A percentile compares a stretch with the other conserved stretches of the same genome.
Evolutionary conservation across 768 basidiomycete genomes (phyloP).

Genomic region (Vishniacozyma victoriae): DNA sequence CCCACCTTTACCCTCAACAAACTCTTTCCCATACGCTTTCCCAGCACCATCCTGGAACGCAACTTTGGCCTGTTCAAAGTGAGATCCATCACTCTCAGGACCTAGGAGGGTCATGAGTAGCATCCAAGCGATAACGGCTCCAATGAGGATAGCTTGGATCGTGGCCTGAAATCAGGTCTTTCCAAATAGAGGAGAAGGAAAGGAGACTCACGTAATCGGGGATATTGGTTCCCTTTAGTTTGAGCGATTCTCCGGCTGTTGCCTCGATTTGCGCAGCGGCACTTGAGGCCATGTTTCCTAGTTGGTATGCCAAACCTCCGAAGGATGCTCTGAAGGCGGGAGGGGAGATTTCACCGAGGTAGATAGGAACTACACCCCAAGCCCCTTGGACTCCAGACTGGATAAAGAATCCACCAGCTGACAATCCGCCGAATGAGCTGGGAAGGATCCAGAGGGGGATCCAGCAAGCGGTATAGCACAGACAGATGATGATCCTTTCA

Average conservation of each 20-base stretch:
- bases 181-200: neutral
- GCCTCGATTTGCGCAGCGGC: constrained; percentile 78
- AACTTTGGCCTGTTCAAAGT: constrained; percentile 75
- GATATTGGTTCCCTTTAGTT: constrained; percentile 50
- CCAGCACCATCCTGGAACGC: constrained; percentile 73
- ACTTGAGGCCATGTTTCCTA: constrained; percentile 59
- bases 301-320: constrained; percentile 72
- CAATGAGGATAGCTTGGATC: constrained; percentile 80
- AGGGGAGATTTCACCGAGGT: constrained; percentile 75
- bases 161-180: constrained; percentile 48
- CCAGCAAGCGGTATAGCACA: constrained; percentile 34
- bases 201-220: constrained; percentile 53
- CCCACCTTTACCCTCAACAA: constrained; percentile 39
- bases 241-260: constrained; percentile 57
- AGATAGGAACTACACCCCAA: constrained; percentile 83
- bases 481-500: constrained; percentile 20
- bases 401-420: constrained; percentile 72
- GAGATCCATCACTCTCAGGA: constrained; percentile 70
- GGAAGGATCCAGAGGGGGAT: constrained; percentile 76
- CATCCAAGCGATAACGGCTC: constrained; percentile 70
- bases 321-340: constrained; percentile 84
- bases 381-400: constrained; percentile 85
- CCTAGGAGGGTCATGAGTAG: constrained; percentile 71
- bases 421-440: constrained; percentile 58
- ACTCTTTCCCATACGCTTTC: constrained; percentile 16